Percentiles rank a stretch among this genome's conserved stretches.
Evolutionary conservation across 352 stramenopile species (phyloP).

Genomic region (Phytophthora podocarpi): DNA sequence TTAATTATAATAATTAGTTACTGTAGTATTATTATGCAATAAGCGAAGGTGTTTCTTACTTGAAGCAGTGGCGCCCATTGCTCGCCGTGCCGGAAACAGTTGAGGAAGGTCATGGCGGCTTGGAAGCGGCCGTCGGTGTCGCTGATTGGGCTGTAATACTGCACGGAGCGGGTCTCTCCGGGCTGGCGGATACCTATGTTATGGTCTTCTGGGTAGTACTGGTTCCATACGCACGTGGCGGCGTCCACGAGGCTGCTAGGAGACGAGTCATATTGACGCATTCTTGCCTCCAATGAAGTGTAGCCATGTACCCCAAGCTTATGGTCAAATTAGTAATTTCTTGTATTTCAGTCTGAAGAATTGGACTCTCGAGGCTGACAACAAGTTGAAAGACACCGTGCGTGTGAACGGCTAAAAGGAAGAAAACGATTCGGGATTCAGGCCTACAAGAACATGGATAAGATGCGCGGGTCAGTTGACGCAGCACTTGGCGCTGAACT

Average conservation of each 20-base stretch:
- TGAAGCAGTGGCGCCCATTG: constrained; percentile 61
- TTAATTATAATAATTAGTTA: constrained; percentile 2
- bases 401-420: too few species aligned
- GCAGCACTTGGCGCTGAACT: too few species aligned
- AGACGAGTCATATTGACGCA: constrained; percentile 20
- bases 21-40: background rate
- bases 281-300: too few species aligned
- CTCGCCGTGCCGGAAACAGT: constrained; percentile 53
- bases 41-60: constrained; percentile 13
- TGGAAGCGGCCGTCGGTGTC: constrained; percentile 62
- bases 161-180: constrained; percentile 44
- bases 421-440: too few species aligned
- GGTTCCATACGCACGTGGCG: constrained; percentile 74
- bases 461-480: too few species aligned
- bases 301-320: too few species aligned
- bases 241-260: constrained; percentile 40
- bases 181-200: constrained; percentile 46
- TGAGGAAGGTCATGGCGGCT: constrained; percentile 58
- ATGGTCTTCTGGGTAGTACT: constrained; percentile 79
- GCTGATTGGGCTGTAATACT: constrained; percentile 57
- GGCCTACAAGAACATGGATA: too few species aligned
- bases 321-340: too few species aligned
- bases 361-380: too few species aligned
- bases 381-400: too few species aligned
- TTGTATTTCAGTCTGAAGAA: too few species aligned